Evolutionary conservation across 768 basidiomycete genomes (phyloP).

Genomic region (Psilocybe cubensis): DNA sequence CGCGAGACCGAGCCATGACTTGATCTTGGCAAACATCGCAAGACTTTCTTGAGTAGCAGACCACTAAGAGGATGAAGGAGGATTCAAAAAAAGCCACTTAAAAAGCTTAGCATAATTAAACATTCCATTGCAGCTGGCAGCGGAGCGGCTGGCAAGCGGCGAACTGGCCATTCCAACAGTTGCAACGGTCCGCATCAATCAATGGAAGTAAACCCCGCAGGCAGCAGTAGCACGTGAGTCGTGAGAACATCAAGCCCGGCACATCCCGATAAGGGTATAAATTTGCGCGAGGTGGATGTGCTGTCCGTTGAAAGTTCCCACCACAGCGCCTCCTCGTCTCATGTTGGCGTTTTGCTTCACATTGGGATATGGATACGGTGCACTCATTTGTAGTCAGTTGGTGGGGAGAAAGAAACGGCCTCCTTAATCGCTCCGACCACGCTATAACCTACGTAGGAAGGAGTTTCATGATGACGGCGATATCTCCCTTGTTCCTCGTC

Average conservation of each 20-base stretch:
- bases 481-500: constrained; percentile 29
- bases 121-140: background rate
- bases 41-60: background rate
- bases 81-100: background rate
- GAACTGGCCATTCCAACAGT: background rate
- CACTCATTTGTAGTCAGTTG: constrained; percentile 27
- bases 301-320: constrained; percentile 34
- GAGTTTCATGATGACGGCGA: constrained; percentile 89
- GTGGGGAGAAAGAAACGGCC: constrained; percentile 64
- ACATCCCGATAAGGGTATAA: constrained; percentile 8
- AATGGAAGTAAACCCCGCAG: background rate
- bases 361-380: constrained; percentile 47
- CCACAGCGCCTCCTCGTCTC: constrained; percentile 48
- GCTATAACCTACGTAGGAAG: constrained; percentile 62
- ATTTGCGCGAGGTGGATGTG: constrained; percentile 5
- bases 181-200: background rate
- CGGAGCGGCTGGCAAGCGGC: background rate
- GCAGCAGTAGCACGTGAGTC: background rate
- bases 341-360: constrained; percentile 66
- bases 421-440: constrained; percentile 87
- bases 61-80: background rate
- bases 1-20: constrained; percentile 28
- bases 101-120: background rate
- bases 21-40: constrained; percentile 35
- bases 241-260: background rate